A percentile compares a stretch with the other conserved stretches of the same genome.
Conservation (phyloP, 768 basidiomycete species). For the Suillus decipiens region DNA sequence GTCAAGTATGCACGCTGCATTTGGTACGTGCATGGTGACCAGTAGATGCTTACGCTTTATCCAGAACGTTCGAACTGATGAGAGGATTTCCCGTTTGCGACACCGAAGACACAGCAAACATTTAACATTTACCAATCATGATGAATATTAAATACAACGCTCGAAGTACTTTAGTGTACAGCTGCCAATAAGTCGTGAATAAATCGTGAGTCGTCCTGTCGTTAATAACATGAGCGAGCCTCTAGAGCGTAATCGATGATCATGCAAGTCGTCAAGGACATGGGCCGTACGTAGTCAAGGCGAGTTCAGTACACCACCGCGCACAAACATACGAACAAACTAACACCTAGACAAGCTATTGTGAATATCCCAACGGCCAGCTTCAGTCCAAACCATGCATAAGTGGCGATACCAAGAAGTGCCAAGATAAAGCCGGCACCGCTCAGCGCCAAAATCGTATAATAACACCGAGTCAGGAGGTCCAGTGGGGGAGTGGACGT, state of each 20-base stretch:
- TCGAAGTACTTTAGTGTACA: not conserved
- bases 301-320: slow-evolving; percentile 18
- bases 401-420: slow-evolving; percentile 27
- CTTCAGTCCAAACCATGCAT: slow-evolving; percentile 26
- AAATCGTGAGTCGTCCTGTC: too few species aligned
- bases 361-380: slow-evolving; percentile 27
- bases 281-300: not conserved
- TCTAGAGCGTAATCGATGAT: too few species aligned
- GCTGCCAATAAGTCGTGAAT: not conserved
- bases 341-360: slow-evolving; percentile 26
- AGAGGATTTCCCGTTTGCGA: too few species aligned
- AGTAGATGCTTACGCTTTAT: too few species aligned
- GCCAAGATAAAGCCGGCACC: slow-evolving; percentile 27
- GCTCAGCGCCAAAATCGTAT: slow-evolving; percentile 25
- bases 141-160: too few species aligned
- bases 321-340: slow-evolving; percentile 23
- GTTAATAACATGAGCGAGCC: not conserved
- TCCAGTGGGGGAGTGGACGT: slow-evolving; percentile 17
- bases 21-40: too few species aligned
- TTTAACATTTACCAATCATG: not conserved
- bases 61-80: too few species aligned
- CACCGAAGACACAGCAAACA: too few species aligned
- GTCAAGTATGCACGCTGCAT: too few species aligned
- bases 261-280: too few species aligned
- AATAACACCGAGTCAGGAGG: slow-evolving; percentile 27